Percentiles rank a stretch among this genome's conserved stretches.
Conservation (phyloP, 805 yeast genomes). For the Pichia rugopelliculosa region DNA sequence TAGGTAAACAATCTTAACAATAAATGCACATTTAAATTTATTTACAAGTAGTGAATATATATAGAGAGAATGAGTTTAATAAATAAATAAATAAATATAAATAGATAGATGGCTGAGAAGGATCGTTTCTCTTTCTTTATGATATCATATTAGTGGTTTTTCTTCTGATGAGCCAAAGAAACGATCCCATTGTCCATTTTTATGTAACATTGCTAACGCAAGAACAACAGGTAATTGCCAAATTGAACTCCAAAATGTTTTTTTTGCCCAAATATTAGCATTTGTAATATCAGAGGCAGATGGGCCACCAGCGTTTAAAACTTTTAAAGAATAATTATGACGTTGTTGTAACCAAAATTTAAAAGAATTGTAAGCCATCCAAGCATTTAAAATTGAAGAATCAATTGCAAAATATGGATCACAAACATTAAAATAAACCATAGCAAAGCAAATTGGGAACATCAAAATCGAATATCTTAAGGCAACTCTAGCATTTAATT, state of each 20-base stretch:
- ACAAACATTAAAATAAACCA: constrained; percentile 71
- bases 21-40: background rate
- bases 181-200: constrained; percentile 92
- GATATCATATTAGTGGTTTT: constrained; percentile 1
- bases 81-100: background rate
- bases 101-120: background rate
- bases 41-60: background rate
- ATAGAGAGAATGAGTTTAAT: background rate
- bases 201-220: constrained; percentile 88
- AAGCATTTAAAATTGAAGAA: constrained; percentile 72
- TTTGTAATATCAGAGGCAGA: constrained; percentile 51
- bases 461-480: constrained; percentile 81
- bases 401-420: constrained; percentile 79
- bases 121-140: background rate
- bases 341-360: constrained; percentile 83
- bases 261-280: constrained; percentile 69
- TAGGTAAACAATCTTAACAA: background rate
- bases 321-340: constrained; percentile 40
- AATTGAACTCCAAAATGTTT: constrained; percentile 89
- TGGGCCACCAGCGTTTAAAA: constrained; percentile 28
- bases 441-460: constrained; percentile 88
- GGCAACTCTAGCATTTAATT: constrained; percentile 87
- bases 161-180: constrained; percentile 30
- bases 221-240: constrained; percentile 89
- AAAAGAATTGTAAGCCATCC: constrained; percentile 76